Evolutionary conservation across 2,329 filamentous ascomycete genomes (phyloP).

Genomic region (Hypoxylon sp.): DNA sequence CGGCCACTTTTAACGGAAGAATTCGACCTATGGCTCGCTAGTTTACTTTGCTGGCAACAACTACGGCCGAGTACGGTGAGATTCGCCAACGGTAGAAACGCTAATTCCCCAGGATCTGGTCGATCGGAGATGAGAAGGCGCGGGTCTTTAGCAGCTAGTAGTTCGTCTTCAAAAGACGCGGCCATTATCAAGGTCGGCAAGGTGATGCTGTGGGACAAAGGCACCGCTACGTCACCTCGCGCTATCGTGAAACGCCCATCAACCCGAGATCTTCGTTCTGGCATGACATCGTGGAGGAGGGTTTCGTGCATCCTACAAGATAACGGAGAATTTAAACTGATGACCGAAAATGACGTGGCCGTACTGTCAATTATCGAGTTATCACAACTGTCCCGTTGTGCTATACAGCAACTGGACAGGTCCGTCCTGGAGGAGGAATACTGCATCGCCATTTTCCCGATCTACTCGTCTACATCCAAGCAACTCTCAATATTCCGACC

Average conservation of each 20-base stretch:
- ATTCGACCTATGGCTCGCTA: constrained; percentile 84
- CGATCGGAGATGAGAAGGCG: constrained; percentile 63
- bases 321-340: constrained; percentile 92
- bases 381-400: constrained; percentile 88
- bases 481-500: constrained; percentile 85
- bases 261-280: constrained; percentile 68
- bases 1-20: constrained; percentile 76
- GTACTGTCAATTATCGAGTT: constrained; percentile 88
- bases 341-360: constrained; percentile 86
- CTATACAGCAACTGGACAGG: constrained; percentile 89
- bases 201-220: constrained; percentile 91
- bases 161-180: constrained; percentile 70
- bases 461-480: constrained; percentile 83
- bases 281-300: constrained; percentile 80
- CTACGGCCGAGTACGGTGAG: constrained; percentile 73
- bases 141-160: constrained; percentile 56
- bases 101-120: constrained; percentile 56
- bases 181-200: constrained; percentile 97
- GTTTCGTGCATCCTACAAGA: constrained; percentile 96
- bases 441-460: constrained; percentile 95
- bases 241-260: constrained; percentile 71
- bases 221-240: constrained; percentile 67
- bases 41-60: constrained; percentile 85
- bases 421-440: constrained; percentile 94
- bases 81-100: constrained; percentile 62